Percentiles rank a stretch among this genome's conserved stretches.
Evolutionary conservation across 148 eudicot genomes (phyloP).

Genomic region (Talinum fruticosum): DNA sequence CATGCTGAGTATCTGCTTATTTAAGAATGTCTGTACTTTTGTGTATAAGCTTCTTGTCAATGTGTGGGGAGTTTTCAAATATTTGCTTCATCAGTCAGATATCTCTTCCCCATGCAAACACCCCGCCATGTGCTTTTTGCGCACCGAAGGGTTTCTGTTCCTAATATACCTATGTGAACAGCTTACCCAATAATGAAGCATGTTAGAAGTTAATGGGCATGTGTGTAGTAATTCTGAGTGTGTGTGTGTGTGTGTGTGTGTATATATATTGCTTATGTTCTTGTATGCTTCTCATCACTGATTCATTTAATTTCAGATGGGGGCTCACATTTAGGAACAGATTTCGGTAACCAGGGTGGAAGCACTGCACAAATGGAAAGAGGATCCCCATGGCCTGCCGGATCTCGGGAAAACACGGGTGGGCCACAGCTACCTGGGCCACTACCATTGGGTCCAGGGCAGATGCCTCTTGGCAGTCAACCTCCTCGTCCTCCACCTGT

Average conservation of each 20-base stretch:
- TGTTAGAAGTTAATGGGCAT: neutral
- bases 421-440: constrained; percentile 49
- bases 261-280: neutral
- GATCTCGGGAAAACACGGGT: constrained; percentile 38
- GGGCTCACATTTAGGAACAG: constrained; percentile 55
- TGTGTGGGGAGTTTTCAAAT: neutral
- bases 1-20: neutral
- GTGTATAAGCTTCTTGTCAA: neutral
- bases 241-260: too few relatives aligned
- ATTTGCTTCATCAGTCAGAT: neutral
- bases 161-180: neutral
- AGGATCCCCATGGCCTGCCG: constrained; percentile 63
- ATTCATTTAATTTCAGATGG: constrained; percentile 38
- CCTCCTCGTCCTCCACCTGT: constrained; percentile 60
- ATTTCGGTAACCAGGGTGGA: constrained; percentile 54
- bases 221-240: neutral
- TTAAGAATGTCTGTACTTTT: neutral
- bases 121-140: neutral
- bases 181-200: neutral
- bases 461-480: constrained; percentile 56
- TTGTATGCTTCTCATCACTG: neutral
- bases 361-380: constrained; percentile 57
- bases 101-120: neutral
- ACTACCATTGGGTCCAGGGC: constrained; percentile 41
- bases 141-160: neutral